Percentiles rank a stretch among this genome's conserved stretches.
These are phyloP conservation scores for Glebionis coronaria DNA, from an alignment of 129 eudicot genomes.

Conservation along the genomic window DNA sequence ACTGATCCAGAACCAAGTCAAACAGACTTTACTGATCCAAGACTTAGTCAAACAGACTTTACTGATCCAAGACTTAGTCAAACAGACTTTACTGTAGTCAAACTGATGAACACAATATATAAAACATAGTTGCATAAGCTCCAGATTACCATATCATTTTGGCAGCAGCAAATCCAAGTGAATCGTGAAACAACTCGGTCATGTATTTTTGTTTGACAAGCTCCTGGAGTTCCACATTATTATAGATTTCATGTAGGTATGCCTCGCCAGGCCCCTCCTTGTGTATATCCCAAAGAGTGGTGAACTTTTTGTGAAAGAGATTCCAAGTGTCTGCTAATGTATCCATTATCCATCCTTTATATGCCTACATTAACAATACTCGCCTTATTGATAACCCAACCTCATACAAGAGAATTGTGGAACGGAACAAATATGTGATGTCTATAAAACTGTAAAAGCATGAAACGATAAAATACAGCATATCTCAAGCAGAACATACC, in stretches of 20 bases:
- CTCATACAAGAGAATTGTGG: background rate
- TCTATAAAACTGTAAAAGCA: background rate
- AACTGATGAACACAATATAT: background rate
- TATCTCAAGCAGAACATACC: conserved; percentile 26
- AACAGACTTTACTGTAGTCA: background rate
- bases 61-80: too few species aligned
- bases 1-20: conserved; percentile 12
- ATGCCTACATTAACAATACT: conserved; percentile 38
- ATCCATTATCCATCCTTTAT: conserved; percentile 73
- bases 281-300: conserved; percentile 89
- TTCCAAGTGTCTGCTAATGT: conserved; percentile 76
- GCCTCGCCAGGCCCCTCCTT: conserved; percentile 90
- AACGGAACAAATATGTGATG: too few species aligned
- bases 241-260: conserved; percentile 70
- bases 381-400: background rate
- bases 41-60: background rate
- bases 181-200: conserved; percentile 73
- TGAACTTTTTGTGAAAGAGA: conserved; percentile 68
- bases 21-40: background rate
- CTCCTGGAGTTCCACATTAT: conserved; percentile 51
- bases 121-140: conserved; percentile 1
- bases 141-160: conserved; percentile 80
- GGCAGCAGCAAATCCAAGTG: conserved; percentile 95
- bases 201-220: conserved; percentile 66
- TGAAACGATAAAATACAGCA: too few species aligned